phyloP scores from a whole-genome alignment of 2,329 filamentous ascomycete genomes.

The Herpotrichia juniperi region DNA sequence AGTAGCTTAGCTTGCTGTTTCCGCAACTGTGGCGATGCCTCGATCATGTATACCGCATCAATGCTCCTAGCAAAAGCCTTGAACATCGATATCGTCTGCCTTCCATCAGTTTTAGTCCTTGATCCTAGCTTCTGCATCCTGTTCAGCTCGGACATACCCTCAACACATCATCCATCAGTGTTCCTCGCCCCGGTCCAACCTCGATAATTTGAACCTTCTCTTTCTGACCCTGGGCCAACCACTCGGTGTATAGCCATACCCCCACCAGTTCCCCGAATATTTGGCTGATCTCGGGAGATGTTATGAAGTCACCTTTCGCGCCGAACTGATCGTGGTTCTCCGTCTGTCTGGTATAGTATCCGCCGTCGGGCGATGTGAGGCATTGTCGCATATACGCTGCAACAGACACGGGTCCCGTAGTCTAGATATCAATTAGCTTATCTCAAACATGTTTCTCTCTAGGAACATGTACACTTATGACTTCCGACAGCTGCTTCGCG shows the following conservation, averaged over 20 bases:
- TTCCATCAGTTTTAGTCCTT: conserved; percentile 17
- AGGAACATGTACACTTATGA: conserved; percentile 72
- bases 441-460: background rate
- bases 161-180: conserved; percentile 95
- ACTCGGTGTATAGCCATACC: conserved; percentile 95
- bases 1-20: conserved; percentile 80
- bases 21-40: conserved; percentile 83
- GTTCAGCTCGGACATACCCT: conserved; percentile 62
- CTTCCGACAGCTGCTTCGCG: conserved; percentile 83
- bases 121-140: background rate
- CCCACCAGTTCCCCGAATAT: conserved; percentile 94
- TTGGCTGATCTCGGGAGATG: conserved; percentile 96
- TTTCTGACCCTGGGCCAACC: conserved; percentile 84
- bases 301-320: conserved; percentile 92
- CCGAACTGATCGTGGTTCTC: conserved; percentile 85
- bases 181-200: conserved; percentile 91
- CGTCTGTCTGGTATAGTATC: conserved; percentile 85
- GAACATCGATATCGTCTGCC: conserved; percentile 82
- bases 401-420: conserved; percentile 88
- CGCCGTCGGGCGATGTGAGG: conserved; percentile 85
- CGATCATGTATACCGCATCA: conserved; percentile 90
- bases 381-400: conserved; percentile 99
- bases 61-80: conserved; percentile 76
- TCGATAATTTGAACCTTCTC: conserved; percentile 88
- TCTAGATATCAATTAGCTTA: conserved; percentile 50